These are phyloP conservation scores for Calonectria pseudoturangicola DNA, from an alignment of 2,329 filamentous ascomycete species.

Conservation along the genomic window DNA sequence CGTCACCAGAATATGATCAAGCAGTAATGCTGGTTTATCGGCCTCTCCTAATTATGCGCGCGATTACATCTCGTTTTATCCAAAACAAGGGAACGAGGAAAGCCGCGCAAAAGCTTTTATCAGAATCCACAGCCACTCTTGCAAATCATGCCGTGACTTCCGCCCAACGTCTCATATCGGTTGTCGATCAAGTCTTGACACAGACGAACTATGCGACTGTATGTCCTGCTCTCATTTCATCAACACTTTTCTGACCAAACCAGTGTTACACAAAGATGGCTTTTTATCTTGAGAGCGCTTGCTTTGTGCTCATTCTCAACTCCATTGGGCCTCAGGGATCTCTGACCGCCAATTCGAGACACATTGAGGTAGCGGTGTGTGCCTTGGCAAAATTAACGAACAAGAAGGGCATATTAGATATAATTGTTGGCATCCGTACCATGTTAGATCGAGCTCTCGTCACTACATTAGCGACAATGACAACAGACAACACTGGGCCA, in stretches of 20 bases:
- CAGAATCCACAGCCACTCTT: background rate
- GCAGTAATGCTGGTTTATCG: conserved; percentile 16
- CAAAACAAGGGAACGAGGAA: conserved; percentile 2
- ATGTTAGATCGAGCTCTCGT: conserved; percentile 22
- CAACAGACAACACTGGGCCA: background rate
- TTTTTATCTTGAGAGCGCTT: conserved; percentile 21
- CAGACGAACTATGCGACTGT: conserved; percentile 1
- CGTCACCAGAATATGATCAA: conserved; percentile 5
- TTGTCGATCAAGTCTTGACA: conserved; percentile 10
- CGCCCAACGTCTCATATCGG: conserved; percentile 15
- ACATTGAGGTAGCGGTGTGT: conserved; percentile 2
- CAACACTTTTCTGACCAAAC: background rate
- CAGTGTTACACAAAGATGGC: conserved; percentile 19
- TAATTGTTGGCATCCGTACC: conserved; percentile 7
- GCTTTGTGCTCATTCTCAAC: conserved; percentile 16
- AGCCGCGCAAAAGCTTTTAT: background rate
- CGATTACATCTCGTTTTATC: background rate
- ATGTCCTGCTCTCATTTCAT: background rate
- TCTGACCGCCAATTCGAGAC: background rate
- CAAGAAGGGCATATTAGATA: conserved; percentile 15
- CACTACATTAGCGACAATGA: conserved; percentile 14
- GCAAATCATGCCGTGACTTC: conserved; percentile 10
- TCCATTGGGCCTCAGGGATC: conserved; percentile 17
- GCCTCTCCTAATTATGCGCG: conserved; percentile 7
- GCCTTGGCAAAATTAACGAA: conserved; percentile 8